Evolutionary conservation across 1,139 yeast species (phyloP), one percentile per base, ranked within the genome.

Genomic region (Pichia sp.): DNA sequence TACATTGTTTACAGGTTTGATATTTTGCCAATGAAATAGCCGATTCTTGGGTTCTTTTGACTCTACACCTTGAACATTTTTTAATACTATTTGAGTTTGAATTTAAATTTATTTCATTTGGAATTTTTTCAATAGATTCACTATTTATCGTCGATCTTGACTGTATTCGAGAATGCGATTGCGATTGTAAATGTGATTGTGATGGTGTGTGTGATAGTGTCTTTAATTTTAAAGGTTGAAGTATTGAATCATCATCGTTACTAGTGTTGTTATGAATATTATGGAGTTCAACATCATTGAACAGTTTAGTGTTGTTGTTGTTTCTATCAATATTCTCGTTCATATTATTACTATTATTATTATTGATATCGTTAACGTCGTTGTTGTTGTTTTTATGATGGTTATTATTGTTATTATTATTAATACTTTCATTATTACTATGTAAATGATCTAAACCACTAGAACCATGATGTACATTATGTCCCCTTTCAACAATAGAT

Each of bases 61-160:
- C 71, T 27, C 76, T 61, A 56, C 77, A 73, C 44, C 77, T 62
- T 2, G 76, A 67, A 54, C 77, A 73, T 51, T 73, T 72, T 56
- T 65, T 68, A 6, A 65, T 55, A 5, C 53, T 36, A 13, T 29
- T 19, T 10, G 25, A 29, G 9, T n/a, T 29, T 39, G 42, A 13
- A 25, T 5, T 11, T 10, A 19, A 19, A 10, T 22, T 3, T 14
- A 22, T 22, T 22, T 14, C n/a, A 25, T 14, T 39, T 14, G 11
- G 10, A 14, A 10, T 19, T 25, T 39, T 39, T 13, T 9, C 19
- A 13, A 14, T 22, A 6, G 18, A 18, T 39, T 5, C 13, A 22
- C 3, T 5, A 22, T 13, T 34, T 36, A 9, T 34, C n/a, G 22
- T 16, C 2, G 19, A 27, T 5, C 25, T 22, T 27, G 39, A 16